A percentile compares a stretch with the other conserved stretches of the same genome.
phyloP scores from a whole-genome alignment of 495 filamentous ascomycete species.

The Ascodesmis nigricans region DNA sequence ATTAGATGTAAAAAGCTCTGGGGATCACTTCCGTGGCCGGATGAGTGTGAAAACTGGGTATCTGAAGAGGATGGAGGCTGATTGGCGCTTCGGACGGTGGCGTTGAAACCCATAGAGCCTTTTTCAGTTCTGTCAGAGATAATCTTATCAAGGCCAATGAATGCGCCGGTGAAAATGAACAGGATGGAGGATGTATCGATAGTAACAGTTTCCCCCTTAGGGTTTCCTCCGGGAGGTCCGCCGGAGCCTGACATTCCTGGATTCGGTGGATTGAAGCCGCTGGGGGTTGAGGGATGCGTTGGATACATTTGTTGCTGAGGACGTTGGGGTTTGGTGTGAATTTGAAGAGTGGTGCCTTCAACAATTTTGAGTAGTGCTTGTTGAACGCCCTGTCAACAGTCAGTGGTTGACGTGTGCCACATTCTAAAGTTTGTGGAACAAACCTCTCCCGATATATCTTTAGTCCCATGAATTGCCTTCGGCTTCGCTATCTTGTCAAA shows the following conservation, averaged over 20 bases:
- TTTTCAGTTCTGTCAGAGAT: slow-evolving; percentile 68
- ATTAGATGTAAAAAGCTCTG: slow-evolving; percentile 69
- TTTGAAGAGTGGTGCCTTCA: slow-evolving; percentile 79
- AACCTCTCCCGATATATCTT: slow-evolving; percentile 22
- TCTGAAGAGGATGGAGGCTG: no score
- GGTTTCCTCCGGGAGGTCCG: slow-evolving; percentile 25
- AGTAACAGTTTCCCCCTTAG: slow-evolving; percentile 69
- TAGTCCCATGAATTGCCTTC: slow-evolving; percentile 33
- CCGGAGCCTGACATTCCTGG: slow-evolving; percentile 9
- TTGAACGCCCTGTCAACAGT: slow-evolving; percentile 60
- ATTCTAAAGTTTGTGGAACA: no score
- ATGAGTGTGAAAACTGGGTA: no score
- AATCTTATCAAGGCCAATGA: slow-evolving; percentile 76
- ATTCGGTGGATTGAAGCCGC: slow-evolving; percentile 10
- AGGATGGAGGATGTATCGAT: slow-evolving; percentile 89
- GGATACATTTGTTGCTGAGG: slow-evolving; percentile 12
- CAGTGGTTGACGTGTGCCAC: no score
- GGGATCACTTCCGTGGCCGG: no score
- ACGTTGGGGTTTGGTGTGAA: slow-evolving; percentile 60
- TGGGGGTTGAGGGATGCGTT: slow-evolving; percentile 6
- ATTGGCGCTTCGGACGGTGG: slow-evolving; percentile 48
- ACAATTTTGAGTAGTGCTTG: slow-evolving; percentile 90
- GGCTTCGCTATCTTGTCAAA: slow-evolving; percentile 84
- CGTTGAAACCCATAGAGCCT: slow-evolving; percentile 81
- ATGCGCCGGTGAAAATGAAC: slow-evolving; percentile 89